phyloP scores from a whole-genome alignment of 2,329 filamentous ascomycete species.

The Calonectria fujianensis region DNA sequence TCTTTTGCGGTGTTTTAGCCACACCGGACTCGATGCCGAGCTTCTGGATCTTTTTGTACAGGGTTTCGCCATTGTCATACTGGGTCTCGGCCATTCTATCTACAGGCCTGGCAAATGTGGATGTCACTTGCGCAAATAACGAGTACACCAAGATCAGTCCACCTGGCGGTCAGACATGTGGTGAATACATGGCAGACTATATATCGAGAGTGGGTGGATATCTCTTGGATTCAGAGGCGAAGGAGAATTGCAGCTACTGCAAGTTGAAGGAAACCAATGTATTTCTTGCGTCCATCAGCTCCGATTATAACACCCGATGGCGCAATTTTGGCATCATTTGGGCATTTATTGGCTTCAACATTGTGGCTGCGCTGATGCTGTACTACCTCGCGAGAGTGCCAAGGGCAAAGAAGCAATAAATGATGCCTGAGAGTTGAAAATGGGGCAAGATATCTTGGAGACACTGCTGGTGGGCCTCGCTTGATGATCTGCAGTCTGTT shows the following conservation, averaged over 20 bases:
- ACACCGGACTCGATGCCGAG: slow-evolving; percentile 72
- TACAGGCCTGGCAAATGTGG: slow-evolving; percentile 79
- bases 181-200: slow-evolving; percentile 73
- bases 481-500: neutral
- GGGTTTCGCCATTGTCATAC: slow-evolving; percentile 87
- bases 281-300: slow-evolving; percentile 68
- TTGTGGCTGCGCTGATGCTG: slow-evolving; percentile 70
- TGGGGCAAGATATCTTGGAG: neutral
- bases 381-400: slow-evolving; percentile 72
- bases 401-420: slow-evolving; percentile 52
- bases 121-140: slow-evolving; percentile 79
- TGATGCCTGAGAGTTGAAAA: neutral
- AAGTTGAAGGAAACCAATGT: slow-evolving; percentile 69
- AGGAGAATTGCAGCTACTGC: slow-evolving; percentile 73
- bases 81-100: slow-evolving; percentile 83
- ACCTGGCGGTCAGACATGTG: slow-evolving; percentile 73
- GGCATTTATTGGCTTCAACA: slow-evolving; percentile 75
- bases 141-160: slow-evolving; percentile 82
- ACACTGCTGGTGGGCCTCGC: neutral
- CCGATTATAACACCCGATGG: slow-evolving; percentile 76
- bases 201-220: slow-evolving; percentile 70
- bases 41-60: slow-evolving; percentile 71
- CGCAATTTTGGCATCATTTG: slow-evolving; percentile 80
- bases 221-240: slow-evolving; percentile 69
- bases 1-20: slow-evolving; percentile 45